These are phyloP conservation scores for Bromus sterilis DNA, from an alignment of 176 grass and related monocot species.

Conservation along the genomic window DNA sequence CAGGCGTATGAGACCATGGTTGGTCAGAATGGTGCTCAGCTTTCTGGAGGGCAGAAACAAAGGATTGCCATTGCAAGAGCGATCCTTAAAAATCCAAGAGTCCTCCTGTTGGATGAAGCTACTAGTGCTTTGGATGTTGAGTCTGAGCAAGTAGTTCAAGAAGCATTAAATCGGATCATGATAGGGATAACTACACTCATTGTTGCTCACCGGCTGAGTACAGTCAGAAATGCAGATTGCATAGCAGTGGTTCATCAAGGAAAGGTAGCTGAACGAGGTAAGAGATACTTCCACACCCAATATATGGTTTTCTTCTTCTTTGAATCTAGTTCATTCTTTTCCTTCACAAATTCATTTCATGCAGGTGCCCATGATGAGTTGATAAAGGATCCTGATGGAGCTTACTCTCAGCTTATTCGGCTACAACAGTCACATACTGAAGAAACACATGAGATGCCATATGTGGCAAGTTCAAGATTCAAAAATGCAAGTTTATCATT, in stretches of 20 bases:
- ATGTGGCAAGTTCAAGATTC: constrained; percentile 11
- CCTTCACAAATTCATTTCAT: background rate
- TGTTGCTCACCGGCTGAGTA: constrained; percentile 79
- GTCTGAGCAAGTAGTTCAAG: constrained; percentile 53
- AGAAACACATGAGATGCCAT: constrained; percentile 1
- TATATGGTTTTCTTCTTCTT: constrained; percentile 9
- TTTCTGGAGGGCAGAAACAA: constrained; percentile 76
- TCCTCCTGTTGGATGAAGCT: constrained; percentile 63
- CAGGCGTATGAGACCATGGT: constrained; percentile 58
- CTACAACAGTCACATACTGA: constrained; percentile 41
- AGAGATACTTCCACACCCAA: background rate
- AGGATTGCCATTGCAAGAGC: constrained; percentile 72
- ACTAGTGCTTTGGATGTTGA: constrained; percentile 67
- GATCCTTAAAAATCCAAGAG: constrained; percentile 49
- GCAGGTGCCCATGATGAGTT: constrained; percentile 60
- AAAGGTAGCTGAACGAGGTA: constrained; percentile 71
- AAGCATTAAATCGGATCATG: constrained; percentile 72
- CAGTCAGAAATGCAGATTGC: constrained; percentile 58
- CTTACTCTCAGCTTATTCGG: constrained; percentile 61
- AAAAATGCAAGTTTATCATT: constrained; percentile 14
- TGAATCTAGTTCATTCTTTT: background rate
- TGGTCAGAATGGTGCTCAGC: constrained; percentile 47
- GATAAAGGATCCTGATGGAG: constrained; percentile 52
- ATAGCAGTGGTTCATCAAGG: constrained; percentile 66
- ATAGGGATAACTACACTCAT: constrained; percentile 62